Base-by-base conservation (phyloP, 2,329 filamentous ascomycete species). In the Plenodomus lindquistii region DNA sequence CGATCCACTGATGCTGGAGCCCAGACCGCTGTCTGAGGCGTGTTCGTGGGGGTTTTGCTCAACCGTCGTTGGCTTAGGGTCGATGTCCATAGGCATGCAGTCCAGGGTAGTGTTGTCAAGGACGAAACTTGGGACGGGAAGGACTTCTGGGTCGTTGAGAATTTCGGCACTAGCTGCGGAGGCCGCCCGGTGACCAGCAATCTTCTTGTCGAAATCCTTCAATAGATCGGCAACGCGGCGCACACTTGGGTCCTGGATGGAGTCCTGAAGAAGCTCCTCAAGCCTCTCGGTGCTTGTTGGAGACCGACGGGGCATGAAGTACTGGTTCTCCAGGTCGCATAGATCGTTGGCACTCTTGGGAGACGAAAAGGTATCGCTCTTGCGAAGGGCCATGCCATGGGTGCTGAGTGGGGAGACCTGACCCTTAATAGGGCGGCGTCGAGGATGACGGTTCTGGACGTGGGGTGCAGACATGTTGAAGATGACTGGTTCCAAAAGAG, bases 21-120 rank as follows among this genome's bases (percentile, higher is more conserved):
- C 92, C 55, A 97, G 79, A 44, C 91, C 92, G 70, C 91, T 96
- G 76, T 97, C 92, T 15, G 90, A 94, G 50, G 84, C 83, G 74
- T 91, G 87, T 65, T 85, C 82, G 66, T 85, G 81, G 48, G 60
- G 57, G 60, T 48, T 64, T 37, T 78, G 79, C 51, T 65, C 61
- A 37, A 53, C 54, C 46, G 55, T 50, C 44, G 54, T 42, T 19
- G 64, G 77, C 75, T 66, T 84, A 48, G 56, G 55, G 66, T 70
- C 71, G 50, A 72, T 59, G 35, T 70, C 73, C 69, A 74, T 74
- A 24, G 55, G 67, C 42, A 68, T 65, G 39, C 55, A 48, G 49
- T 69, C 62, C 34, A 74, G 44, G 44, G 59, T 64, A 37, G 71
- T 58, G 51, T 67, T 66, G 50, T 73, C 66, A 40, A 77, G 67